Base-by-base conservation (phyloP, 305 asterid genomes). In the Fraxinus xanthoxyloides region DNA sequence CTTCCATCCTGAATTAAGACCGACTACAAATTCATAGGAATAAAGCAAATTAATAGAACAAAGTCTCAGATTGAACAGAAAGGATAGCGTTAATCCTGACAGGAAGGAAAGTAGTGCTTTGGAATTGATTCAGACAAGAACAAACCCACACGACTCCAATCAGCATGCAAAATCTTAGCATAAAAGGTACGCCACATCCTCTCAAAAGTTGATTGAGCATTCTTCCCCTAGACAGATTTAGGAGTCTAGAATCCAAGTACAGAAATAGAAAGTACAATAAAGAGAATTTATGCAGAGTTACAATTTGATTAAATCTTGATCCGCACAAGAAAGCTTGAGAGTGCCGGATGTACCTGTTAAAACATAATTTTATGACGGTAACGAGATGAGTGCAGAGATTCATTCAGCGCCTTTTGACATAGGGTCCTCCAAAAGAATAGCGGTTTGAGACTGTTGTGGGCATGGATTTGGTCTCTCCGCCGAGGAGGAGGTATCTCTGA, bases 401-500 rank as follows among this genome's bases (percentile, higher is more conserved):
- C 80, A 80, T 83, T 87, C 88, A 86, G 80, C 32, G 89, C 10
- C 75, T 87, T 0, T 85, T 77, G 2, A 73, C 83, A 82, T 92
- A 82, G 23, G 92, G 93, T 17, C 92, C 95, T 5, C 84, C 91
- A 82, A 90, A 92, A 75, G 97, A 85, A 86, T 93, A 91, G 77
- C 92, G 90, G 26, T 84, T 84, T 17, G 93, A 91, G 77, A 89
- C 93, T 9, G 93, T 89, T 17, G 90, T 78, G 35, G 93, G 56
- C 7, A 74, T n/a, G 80, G 82, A 30, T 40, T 88, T 89, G 82
- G 85, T 81, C 24, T 75, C 88, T 24, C 77, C 88, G 40, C 85
- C 81, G 3, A 83, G 89, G 69, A 74, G 84, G 70, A 54, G 74
- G 81, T 73, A 40, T 7, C 88, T 89, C 78, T 70, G 85, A 80